Evolutionary conservation across 1,284 basidiomycete species (phyloP).

Genomic region (Ceratorhiza oryzae-sativae): DNA sequence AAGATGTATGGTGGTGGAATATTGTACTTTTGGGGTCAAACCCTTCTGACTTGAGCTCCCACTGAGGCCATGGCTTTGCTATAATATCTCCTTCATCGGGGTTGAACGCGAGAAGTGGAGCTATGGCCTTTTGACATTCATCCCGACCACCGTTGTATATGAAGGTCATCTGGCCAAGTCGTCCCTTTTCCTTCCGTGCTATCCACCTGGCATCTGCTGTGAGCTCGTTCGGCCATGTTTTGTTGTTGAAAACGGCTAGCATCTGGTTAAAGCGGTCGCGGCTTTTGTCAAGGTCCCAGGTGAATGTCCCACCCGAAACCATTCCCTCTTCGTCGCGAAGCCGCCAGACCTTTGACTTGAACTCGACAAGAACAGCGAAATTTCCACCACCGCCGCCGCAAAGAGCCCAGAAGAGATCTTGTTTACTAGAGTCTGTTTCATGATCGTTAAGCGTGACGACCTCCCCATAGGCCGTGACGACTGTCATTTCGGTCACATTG

Average conservation of each 20-base stretch:
- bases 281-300: conserved; percentile 7
- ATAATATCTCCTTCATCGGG: not conserved
- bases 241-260: conserved; percentile 14
- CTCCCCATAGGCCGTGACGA: conserved; percentile 22
- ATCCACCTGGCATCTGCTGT: conserved; percentile 29
- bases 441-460: conserved; percentile 7
- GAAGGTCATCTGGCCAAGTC: conserved; percentile 30
- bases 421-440: not conserved
- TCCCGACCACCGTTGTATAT: conserved; percentile 14
- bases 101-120: not conserved
- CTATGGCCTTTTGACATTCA: not conserved
- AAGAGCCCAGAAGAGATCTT: conserved; percentile 25
- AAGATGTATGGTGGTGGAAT: conserved; percentile 20
- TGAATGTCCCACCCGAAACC: not conserved
- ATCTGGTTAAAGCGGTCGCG: not conserved
- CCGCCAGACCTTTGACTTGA: not conserved
- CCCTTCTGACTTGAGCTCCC: not conserved
- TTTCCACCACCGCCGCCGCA: conserved; percentile 33
- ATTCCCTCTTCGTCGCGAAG: not conserved
- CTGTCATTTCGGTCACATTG: conserved; percentile 27
- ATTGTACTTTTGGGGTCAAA: not conserved
- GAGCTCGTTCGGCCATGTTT: conserved; percentile 14
- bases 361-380: conserved; percentile 24
- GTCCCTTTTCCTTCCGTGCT: not conserved
- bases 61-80: conserved; percentile 3